A percentile compares a stretch with the other conserved stretches of the same genome.
phyloP scores from a whole-genome alignment of 257 asterid species.

The Datura wrightii region DNA sequence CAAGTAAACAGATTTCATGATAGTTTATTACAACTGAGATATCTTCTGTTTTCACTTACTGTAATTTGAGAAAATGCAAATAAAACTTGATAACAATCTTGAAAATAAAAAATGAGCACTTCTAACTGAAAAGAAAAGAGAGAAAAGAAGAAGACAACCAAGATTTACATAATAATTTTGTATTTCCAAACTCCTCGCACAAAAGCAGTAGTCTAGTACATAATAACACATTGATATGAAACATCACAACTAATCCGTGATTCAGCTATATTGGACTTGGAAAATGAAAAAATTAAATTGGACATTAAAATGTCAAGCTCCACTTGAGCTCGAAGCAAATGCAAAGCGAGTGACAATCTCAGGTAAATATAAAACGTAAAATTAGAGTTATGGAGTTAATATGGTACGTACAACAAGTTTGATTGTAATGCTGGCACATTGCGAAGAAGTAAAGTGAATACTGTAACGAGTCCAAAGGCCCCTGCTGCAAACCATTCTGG shows the following conservation, averaged over 20 bases:
- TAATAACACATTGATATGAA: neutral
- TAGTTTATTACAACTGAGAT: neutral
- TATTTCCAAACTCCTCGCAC: neutral
- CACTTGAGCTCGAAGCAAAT: conserved; percentile 11
- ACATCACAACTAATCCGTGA: neutral
- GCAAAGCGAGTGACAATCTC: neutral
- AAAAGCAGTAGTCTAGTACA: conserved; percentile 13
- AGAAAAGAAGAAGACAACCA: neutral
- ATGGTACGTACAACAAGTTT: conserved; percentile 68
- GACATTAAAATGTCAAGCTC: neutral
- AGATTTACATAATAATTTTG: neutral
- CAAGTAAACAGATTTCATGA: neutral
- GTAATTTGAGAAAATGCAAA: conserved; percentile 18
- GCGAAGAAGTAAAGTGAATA: conserved; percentile 87
- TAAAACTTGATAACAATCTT: conserved; percentile 3
- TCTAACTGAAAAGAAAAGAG: neutral
- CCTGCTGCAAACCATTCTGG: conserved; percentile 99
- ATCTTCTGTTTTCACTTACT: neutral
- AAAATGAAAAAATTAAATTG: neutral
- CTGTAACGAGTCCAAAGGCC: conserved; percentile 88
- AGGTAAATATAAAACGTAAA: neutral
- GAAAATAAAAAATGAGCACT: neutral
- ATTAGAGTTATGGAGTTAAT: conserved; percentile 19
- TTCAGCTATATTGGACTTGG: neutral
- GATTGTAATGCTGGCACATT: conserved; percentile 87